Evolutionary conservation across 352 stramenopile genomes (phyloP).

Genomic region (Peronospora farinosa): DNA sequence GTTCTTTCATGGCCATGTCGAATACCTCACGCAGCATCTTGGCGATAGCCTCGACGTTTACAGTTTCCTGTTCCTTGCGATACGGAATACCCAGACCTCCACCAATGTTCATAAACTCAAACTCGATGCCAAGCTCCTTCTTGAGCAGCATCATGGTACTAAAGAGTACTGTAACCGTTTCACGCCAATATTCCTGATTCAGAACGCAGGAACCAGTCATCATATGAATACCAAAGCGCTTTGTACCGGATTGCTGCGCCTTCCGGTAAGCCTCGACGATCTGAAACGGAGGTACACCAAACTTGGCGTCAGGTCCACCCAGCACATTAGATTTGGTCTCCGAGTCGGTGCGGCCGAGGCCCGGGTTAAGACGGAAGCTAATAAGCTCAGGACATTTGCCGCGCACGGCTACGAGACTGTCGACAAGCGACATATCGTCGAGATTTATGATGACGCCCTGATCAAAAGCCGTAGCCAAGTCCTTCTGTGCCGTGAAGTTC

Average conservation of each 20-base stretch:
- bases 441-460: constrained; percentile 86
- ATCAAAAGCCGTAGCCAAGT: constrained; percentile 68
- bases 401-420: constrained; percentile 60
- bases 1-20: constrained; percentile 61
- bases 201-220: constrained; percentile 89
- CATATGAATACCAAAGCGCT: constrained; percentile 88
- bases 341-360: constrained; percentile 81
- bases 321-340: constrained; percentile 88
- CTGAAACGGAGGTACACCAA: constrained; percentile 82
- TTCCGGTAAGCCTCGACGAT: constrained; percentile 84
- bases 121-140: constrained; percentile 79
- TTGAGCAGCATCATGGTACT: constrained; percentile 73
- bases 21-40: constrained; percentile 73
- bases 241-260: constrained; percentile 70
- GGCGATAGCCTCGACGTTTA: constrained; percentile 66
- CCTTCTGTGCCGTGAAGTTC: constrained; percentile 81
- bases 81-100: constrained; percentile 86
- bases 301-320: constrained; percentile 84
- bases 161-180: constrained; percentile 82
- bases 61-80: constrained; percentile 57
- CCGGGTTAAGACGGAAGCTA: constrained; percentile 84
- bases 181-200: constrained; percentile 85
- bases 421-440: constrained; percentile 79
- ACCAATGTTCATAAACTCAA: constrained; percentile 90
- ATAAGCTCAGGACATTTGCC: constrained; percentile 79